These are phyloP conservation scores for sorghum (Sorghum bicolor) DNA, from an alignment of 176 grass and related monocot species.

Conservation along the genomic window DNA sequence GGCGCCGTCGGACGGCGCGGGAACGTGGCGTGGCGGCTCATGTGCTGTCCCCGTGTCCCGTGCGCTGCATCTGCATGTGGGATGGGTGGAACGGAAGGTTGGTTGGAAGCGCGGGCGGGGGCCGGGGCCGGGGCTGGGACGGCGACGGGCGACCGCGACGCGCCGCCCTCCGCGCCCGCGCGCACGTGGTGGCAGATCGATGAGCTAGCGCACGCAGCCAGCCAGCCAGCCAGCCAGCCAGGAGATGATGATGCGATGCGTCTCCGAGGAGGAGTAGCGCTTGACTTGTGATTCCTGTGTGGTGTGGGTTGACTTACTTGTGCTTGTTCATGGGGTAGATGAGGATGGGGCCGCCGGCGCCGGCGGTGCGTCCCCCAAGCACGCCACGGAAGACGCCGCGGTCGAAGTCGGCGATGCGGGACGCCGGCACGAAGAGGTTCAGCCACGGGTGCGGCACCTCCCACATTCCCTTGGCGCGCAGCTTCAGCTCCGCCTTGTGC, in stretches of 20 bases:
- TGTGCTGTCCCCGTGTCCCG: neutral
- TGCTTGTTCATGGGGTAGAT: constrained; percentile 98
- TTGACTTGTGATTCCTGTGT: neutral
- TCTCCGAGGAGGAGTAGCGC: neutral
- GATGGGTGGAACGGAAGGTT: neutral
- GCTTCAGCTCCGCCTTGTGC: constrained; percentile 88
- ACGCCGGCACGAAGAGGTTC: constrained; percentile 93
- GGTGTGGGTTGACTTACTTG: constrained; percentile 42
- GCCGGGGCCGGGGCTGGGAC: neutral
- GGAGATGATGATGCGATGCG: too few species aligned
- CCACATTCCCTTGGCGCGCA: constrained; percentile 80
- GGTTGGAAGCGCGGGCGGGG: constrained; percentile 11
- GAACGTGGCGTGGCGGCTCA: neutral
- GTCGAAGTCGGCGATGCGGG: constrained; percentile 83
- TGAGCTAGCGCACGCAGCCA: neutral
- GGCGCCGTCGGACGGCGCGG: constrained; percentile 10
- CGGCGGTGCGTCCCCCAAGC: constrained; percentile 72
- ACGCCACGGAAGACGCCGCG: constrained; percentile 70
- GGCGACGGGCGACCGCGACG: neutral
- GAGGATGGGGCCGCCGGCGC: constrained; percentile 84
- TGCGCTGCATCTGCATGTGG: neutral
- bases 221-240: too few species aligned
- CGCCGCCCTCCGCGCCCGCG: neutral
- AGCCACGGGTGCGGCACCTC: constrained; percentile 98
- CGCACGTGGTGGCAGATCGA: neutral